Evolutionary conservation across 1,284 basidiomycete species (phyloP), one percentile per base, ranked within the genome.

Genomic region (Trametes polyzona): DNA sequence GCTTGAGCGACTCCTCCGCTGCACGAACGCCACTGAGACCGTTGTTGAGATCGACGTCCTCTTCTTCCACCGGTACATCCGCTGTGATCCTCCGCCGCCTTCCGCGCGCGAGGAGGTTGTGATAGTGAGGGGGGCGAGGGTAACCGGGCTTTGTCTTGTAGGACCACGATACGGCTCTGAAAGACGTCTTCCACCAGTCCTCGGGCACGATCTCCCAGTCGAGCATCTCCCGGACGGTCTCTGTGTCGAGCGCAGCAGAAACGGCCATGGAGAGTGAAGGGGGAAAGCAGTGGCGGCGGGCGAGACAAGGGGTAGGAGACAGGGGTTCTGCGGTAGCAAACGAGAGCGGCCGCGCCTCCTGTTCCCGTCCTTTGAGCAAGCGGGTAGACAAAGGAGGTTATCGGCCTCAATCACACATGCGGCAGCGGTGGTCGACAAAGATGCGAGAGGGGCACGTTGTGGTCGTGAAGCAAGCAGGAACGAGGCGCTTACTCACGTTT

Each of bases 121-220:
- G 67, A 54, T 69, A 70, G 36, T 65, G 64, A 19, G 67, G 67
- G 19, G 70, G 70, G n/a, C 65, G 57, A 11, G 71, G 62, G 43
- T 67, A 60, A 27, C 37, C 48, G 29, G 59, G 59, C 58, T 59
- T 60, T 47, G 61, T 52, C 42, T 61, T 63, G 54, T 67, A 69
- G 1, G 67, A 53, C 70, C 70, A 71, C 9, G 66, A 63, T 44
- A 69, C 63, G 27, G 63, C 56, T 24, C 55, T 56, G 35, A 65
- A 68, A 37, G 66, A 66, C 37, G 61, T 59, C 59, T 58, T 64
- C 67, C 66, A 68, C 67, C 62, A 67, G 39, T 67, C 65, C 23
- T 47, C 50, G 40, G 54, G 46, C 16, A 67, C 55, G 19, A 65
- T 43, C 37, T 61, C 58, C 65, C 69, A 67, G 39, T 65, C 65